Conservation (phyloP, 2,329 filamentous ascomycete species). For the Ophiognomonia clavigignenti-juglandacearum region DNA sequence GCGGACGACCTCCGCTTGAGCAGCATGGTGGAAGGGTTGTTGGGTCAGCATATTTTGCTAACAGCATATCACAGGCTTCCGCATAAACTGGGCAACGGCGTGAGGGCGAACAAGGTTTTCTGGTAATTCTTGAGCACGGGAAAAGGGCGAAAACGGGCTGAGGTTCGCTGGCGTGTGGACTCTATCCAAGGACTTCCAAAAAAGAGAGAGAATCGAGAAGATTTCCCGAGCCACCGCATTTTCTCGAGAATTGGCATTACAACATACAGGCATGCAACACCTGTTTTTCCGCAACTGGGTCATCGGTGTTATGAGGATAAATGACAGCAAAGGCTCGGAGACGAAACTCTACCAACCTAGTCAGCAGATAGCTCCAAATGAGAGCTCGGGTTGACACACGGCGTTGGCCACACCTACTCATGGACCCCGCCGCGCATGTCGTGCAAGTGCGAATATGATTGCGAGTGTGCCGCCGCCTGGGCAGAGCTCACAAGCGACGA, state of each 20-base stretch:
- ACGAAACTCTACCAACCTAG: slow-evolving; percentile 7
- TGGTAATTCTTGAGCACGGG: slow-evolving; percentile 16
- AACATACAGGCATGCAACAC: slow-evolving; percentile 14
- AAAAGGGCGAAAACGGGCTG: slow-evolving; percentile 16
- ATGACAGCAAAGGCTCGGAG: slow-evolving; percentile 15
- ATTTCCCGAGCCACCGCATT: not conserved
- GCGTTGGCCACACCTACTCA: slow-evolving; percentile 6
- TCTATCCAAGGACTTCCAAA: slow-evolving; percentile 1
- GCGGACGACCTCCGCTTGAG: too few relatives aligned
- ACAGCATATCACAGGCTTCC: slow-evolving; percentile 11
- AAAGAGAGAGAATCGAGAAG: slow-evolving; percentile 4
- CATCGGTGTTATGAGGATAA: slow-evolving; percentile 18
- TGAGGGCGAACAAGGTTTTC: slow-evolving; percentile 13
- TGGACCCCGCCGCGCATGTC: not conserved
- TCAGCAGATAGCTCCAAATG: slow-evolving; percentile 18
- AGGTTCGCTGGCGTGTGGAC: slow-evolving; percentile 15
- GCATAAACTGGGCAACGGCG: slow-evolving; percentile 16
- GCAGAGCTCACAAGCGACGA: too few relatives aligned
- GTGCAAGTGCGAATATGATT: not conserved
- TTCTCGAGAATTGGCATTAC: slow-evolving; percentile 17
- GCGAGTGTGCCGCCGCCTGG: not conserved
- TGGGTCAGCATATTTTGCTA: too few relatives aligned
- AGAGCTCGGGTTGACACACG: slow-evolving; percentile 18
- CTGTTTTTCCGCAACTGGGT: slow-evolving; percentile 18
- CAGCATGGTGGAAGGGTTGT: too few relatives aligned